Base-by-base conservation (phyloP, 2,329 filamentous ascomycete genomes). In the Stenocarpella maydis region DNA sequence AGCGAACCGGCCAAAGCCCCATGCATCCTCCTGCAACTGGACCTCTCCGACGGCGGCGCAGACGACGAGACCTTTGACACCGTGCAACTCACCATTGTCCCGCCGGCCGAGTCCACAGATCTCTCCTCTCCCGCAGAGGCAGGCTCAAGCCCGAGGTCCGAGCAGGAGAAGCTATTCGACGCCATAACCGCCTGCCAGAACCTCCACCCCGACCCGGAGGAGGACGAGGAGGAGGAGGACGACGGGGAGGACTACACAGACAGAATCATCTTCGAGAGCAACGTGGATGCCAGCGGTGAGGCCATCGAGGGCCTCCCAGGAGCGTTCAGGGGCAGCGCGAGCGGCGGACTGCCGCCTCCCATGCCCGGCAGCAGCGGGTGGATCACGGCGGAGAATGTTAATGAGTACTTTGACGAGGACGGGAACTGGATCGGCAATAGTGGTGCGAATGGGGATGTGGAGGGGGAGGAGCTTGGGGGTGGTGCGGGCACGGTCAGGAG, bases 371-470 rank as follows among this genome's bases (percentile, higher is more conserved):
- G 91, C 61, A 88, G 88, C 0, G 92, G 92, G 0, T 95, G 92
- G 92, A 94, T 98, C 76, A 98, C 95, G 19, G 92, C 93, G 10
- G 95, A 97, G 68, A 98, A 98, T 75, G 90, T 97, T 78, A 85
- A 91, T 72, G 88, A 97, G 74, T 97, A 90, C 76, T 92, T 96
- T 79, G 92, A 96, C 74, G 90, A 87, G 71, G 87, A 94, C 10
- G 93, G 93, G 3, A 94, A 95, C 76, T 95, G 91, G 87, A 91
- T 92, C 72, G 87, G 83, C 0, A 76, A 70, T 41, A 75, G 71
- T 8, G 72, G 64, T 9, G 78, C 76, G 1, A 75, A 76, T 12
- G 81, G 77, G 3, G 80, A 76, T 8, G 80, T 77, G 10, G 83
- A 74, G 49, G 84, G 77, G 70, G 87, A 84, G 54, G 84, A 83